Base-by-base conservation (phyloP, 2,329 filamentous ascomycete genomes). In the Xylariaceae sp. region DNA sequence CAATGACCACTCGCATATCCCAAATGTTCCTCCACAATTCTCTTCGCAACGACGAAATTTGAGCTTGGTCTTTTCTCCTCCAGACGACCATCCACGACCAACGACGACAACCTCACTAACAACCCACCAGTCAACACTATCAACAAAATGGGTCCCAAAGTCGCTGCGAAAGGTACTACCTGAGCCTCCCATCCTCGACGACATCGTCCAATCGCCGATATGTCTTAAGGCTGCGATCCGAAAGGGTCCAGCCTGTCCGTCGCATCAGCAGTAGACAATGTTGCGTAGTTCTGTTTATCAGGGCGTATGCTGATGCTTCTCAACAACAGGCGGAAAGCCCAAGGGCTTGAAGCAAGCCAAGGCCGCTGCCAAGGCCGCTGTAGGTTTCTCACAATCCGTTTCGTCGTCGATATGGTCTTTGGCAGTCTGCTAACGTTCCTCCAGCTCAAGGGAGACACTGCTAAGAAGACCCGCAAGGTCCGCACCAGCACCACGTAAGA, bases 341-440 rank as follows among this genome's bases (percentile, higher is more conserved):
- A 86, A 85, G 79, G 82, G 82, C 74, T 75, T 81, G 78, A 94
- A 94, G 85, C 88, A 96, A 86, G 94, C 94, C 81, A 88, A 87
- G 74, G 87, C 88, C 76, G 94, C 94, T 77, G 90, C 94, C 73
- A 97, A 99, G 86, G 90, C 94, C 78, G 89, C 92, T 75, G 88
- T 97, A 64, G 51, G 62, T 64, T 15, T 55, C 23, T 47, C 35
- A 53, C 3, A 2, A 15, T 48, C 50, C 18, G 23, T 15, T 34
- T 73, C 91, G 91, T 82, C 93, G 92, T 79, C 96, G 92, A 83
- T 53, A 4, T 44, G 15, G 34, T 49, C 37, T 47, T 53, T 30
- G 45, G 34, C 37, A n/a, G 10, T 15, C 51, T 23, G 47, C 60
- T 62, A 48, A 63, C 56, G 48, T 45, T 42, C 42, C 42, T 49